Evolutionary conservation across 2,329 filamentous ascomycete genomes (phyloP), one percentile per base, ranked within the genome.

Genomic region (Fragosphaeria purpurea): DNA sequence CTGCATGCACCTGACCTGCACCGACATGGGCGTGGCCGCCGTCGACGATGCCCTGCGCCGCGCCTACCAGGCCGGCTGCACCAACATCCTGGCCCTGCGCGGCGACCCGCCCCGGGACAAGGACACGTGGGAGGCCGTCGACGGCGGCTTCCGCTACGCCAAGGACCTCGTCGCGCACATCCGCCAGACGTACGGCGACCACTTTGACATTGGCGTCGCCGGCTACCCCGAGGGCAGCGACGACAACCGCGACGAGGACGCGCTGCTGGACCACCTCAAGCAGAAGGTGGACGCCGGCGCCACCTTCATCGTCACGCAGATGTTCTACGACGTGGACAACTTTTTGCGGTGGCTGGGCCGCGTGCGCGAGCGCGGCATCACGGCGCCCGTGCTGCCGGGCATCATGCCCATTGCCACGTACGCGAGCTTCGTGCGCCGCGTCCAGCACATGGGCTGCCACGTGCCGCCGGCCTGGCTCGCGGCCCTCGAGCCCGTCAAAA

Each of bases 1-100:
- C 7, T 97, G 91, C 70, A 98, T 98, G 93, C 93, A 98, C 66
- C 73, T 98, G 61, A 98, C 93, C 4, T 98, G 93, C 68, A 98
- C 93, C 50, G 93, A 97, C 67, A 98, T 98, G 93, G 89, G 88
- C 53, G 80, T 82, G 59, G 86, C 88, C 47, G 95, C 90, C 69
- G 86, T 98, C 63, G 89, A 97, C 61, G 82, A 87, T 50, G 93
- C 93, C 6, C 77, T 98, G 49, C 79, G 82, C 60, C 85, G 84
- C 59, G 93, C 93, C 10, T 95, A 96, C 74, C 89, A 91, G 65
- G 83, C 91, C 38, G 93, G 93, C 54, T 98, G 93, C 74, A 95
- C 90, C 54, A 98, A 98, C 68, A 98, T 98, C 57, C 75, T 98
- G 40, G 93, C 93, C 7, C 77, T 98, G 34, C 80, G 93, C 55